A percentile compares a stretch with the other conserved stretches of the same genome.
Conservation (phyloP, 1,284 basidiomycete genomes). For the Mycosarcoma maydis region DNA sequence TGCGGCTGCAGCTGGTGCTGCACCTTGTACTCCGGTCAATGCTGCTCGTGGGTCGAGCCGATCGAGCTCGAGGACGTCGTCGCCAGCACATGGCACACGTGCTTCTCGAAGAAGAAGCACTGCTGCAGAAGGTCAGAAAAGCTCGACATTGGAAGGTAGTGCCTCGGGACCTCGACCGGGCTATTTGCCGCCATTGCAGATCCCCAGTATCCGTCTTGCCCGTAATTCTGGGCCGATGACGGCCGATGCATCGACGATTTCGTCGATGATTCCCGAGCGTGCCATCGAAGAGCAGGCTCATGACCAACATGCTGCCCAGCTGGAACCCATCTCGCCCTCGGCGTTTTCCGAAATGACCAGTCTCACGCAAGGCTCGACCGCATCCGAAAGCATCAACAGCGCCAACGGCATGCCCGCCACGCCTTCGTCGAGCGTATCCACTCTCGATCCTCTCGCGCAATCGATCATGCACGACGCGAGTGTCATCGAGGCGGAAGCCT, state of each 20-base stretch:
- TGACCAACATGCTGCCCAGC: constrained; percentile 1
- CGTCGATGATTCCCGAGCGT: neutral
- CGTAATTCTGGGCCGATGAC: constrained; percentile 5
- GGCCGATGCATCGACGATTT: constrained; percentile 1
- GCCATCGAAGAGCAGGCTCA: neutral
- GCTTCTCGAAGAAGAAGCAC: constrained; percentile 30
- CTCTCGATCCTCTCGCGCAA: constrained; percentile 13
- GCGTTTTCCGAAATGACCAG: constrained; percentile 44
- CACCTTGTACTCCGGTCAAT: neutral
- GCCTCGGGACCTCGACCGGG: constrained; percentile 18
- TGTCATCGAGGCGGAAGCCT: neutral
- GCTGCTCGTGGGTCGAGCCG: constrained; percentile 13
- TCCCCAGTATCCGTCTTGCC: constrained; percentile 12
- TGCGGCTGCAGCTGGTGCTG: constrained; percentile 8
- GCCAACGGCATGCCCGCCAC: constrained; percentile 27
- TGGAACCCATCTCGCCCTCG: constrained; percentile 38
- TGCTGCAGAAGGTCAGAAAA: constrained; percentile 8
- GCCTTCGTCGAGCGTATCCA: constrained; percentile 20
- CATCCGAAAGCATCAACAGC: constrained; percentile 34
- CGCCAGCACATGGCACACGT: constrained; percentile 24
- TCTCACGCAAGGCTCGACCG: constrained; percentile 39
- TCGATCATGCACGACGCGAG: neutral
- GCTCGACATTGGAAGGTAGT: neutral
- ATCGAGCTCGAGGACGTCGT: constrained; percentile 22
- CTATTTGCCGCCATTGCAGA: constrained; percentile 21